Percentiles rank a stretch among this genome's conserved stretches.
phyloP scores from a whole-genome alignment of 2,329 filamentous ascomycete genomes.

The Pestalotiopsis sp. region DNA sequence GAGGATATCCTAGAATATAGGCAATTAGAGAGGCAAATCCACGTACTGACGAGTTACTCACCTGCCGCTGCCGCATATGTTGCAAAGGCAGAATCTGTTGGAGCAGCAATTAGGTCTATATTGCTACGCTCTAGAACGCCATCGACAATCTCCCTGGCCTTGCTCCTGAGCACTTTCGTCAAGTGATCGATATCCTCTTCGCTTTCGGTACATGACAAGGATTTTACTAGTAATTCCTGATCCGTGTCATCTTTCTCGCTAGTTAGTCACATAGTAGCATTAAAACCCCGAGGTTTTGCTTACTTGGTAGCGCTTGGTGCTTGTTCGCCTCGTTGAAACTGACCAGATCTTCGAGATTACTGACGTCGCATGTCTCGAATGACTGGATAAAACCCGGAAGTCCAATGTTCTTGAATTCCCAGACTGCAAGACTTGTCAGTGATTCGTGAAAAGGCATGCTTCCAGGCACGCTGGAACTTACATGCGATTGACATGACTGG shows the following conservation, averaged over 20 bases:
- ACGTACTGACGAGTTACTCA: not conserved
- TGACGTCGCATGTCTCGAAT: not conserved
- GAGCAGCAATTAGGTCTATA: no score
- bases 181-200: not conserved
- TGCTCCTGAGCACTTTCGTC: not conserved
- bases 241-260: not conserved
- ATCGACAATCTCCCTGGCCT: no score
- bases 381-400: conserved; percentile 7
- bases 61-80: not conserved
- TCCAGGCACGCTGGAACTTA: not conserved
- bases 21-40: not conserved
- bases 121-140: no score
- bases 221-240: conserved; percentile 3
- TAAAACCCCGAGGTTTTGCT: not conserved
- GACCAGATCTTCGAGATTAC: conserved; percentile 4
- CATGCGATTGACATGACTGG: conserved; percentile 13
- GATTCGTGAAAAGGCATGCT: not conserved
- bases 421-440: not conserved
- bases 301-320: conserved; percentile 9
- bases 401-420: conserved; percentile 10
- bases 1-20: not conserved
- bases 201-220: not conserved
- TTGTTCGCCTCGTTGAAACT: conserved; percentile 6
- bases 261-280: not conserved
- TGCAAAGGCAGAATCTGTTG: not conserved